These are phyloP conservation scores for Solanum etuberosum DNA, from an alignment of 257 asterid species.

Conservation along the genomic window DNA sequence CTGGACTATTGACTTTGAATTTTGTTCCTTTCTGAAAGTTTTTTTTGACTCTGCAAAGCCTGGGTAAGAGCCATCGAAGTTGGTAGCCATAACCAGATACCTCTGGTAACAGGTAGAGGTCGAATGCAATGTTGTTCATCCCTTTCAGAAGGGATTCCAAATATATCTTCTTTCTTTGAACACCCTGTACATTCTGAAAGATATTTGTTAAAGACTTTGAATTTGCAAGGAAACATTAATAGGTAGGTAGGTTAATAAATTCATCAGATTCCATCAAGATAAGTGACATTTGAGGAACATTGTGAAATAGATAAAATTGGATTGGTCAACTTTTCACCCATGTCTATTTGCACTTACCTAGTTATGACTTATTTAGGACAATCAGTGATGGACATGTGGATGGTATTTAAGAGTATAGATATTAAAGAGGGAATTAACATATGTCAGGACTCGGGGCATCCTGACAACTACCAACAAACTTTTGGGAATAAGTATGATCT, in stretches of 20 bases:
- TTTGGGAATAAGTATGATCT: not conserved
- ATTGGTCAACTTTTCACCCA: not conserved
- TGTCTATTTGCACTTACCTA: not conserved
- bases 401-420: not conserved
- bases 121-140: not conserved
- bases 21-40: not conserved
- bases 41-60: not conserved
- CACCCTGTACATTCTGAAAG: not conserved
- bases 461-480: not conserved
- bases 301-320: not conserved
- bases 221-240: not conserved
- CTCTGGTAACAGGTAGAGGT: not conserved
- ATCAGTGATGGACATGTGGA: not conserved
- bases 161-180: not conserved
- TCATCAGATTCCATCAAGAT: not conserved
- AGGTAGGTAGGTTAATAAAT: not conserved
- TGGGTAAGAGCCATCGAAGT: not conserved
- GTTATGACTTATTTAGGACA: not conserved
- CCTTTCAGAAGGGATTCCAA: not conserved
- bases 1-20: not conserved
- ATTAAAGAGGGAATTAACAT: not conserved
- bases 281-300: not conserved
- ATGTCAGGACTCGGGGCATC: not conserved
- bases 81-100: not conserved
- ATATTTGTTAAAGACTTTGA: not conserved